Conservation (phyloP, 305 asterid species). For the Coffea humblotiana region DNA sequence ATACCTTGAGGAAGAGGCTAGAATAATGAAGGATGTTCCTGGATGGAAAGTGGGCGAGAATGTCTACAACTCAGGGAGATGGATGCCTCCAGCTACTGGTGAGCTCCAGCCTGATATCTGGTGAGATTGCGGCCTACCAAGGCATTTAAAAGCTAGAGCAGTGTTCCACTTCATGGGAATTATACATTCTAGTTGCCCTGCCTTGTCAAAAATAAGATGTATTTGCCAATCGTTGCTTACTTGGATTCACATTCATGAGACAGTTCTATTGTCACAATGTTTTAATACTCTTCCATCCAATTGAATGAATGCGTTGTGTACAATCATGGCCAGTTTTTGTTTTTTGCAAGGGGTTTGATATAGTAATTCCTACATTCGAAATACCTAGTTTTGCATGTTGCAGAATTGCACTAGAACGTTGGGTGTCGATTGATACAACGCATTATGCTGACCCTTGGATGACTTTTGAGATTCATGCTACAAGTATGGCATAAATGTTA, state of each 20-base stretch:
- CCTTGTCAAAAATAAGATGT: slow-evolving; percentile 38
- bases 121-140: slow-evolving; percentile 31
- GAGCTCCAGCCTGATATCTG: slow-evolving; percentile 87
- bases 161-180: slow-evolving; percentile 8
- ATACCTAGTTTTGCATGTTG: too few species aligned
- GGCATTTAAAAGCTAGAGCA: slow-evolving; percentile 20
- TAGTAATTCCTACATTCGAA: too few species aligned
- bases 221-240: slow-evolving; percentile 33
- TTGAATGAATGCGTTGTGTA: background rate
- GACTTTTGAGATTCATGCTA: too few species aligned
- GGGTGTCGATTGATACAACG: too few species aligned
- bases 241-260: slow-evolving; percentile 18
- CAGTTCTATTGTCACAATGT: background rate
- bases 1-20: slow-evolving; percentile 85
- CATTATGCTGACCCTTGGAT: too few species aligned
- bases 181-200: slow-evolving; percentile 19
- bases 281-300: background rate
- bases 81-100: slow-evolving; percentile 97
- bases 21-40: slow-evolving; percentile 95
- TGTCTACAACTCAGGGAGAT: slow-evolving; percentile 75
- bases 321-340: background rate
- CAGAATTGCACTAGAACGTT: too few species aligned
- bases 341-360: background rate
- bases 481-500: too few species aligned
- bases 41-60: slow-evolving; percentile 92